Conservation (phyloP, 768 basidiomycete genomes). For the Daedaleopsis nitida region DNA sequence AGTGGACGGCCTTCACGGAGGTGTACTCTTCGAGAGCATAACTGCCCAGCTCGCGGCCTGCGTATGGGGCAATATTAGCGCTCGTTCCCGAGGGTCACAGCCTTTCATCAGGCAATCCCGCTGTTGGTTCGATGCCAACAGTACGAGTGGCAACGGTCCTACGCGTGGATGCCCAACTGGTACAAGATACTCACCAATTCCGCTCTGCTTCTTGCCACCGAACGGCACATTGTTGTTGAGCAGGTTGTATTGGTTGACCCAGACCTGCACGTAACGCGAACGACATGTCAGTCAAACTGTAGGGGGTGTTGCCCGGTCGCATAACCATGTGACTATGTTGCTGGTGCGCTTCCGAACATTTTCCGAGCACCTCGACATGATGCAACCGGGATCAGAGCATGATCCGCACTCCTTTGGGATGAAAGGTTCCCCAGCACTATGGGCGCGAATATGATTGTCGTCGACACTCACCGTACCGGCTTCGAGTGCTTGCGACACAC, state of each 20-base stretch:
- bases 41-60: conserved; percentile 86
- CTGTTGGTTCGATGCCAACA: conserved; percentile 16
- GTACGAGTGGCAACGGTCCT: not conserved
- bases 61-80: conserved; percentile 16
- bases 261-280: conserved; percentile 53
- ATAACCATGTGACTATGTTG: too few species aligned
- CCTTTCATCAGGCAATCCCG: conserved; percentile 12
- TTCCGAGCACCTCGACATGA: not conserved
- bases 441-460: not conserved
- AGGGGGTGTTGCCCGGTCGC: not conserved
- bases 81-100: conserved; percentile 4
- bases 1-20: conserved; percentile 80
- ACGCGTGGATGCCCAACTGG: not conserved
- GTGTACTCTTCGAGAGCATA: conserved; percentile 86
- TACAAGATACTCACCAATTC: conserved; percentile 58
- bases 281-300: not conserved
- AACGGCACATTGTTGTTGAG: conserved; percentile 91
- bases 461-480: conserved; percentile 74
- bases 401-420: not conserved
- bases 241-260: conserved; percentile 90
- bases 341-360: not conserved
- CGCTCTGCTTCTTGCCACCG: conserved; percentile 93
- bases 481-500: conserved; percentile 82
- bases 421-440: not conserved
- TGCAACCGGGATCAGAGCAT: not conserved